Percentiles rank a stretch among this genome's conserved stretches.
phyloP scores from a whole-genome alignment of 2,329 filamentous ascomycete genomes.

The Ceratocystiopsis minuta region DNA sequence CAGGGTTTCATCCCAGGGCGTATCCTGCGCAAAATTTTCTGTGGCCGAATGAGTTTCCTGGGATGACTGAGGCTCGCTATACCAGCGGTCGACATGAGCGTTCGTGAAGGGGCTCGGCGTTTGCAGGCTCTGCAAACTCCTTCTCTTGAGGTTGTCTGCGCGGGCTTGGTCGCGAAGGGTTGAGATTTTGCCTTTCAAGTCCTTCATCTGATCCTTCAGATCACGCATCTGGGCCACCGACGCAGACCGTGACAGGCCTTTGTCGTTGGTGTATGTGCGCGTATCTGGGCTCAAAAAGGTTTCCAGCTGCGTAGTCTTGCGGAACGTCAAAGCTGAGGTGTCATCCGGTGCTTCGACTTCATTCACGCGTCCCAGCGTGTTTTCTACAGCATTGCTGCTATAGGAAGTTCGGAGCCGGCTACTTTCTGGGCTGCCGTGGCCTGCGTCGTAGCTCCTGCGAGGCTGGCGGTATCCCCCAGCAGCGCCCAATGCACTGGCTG shows the following conservation, averaged over 20 bases:
- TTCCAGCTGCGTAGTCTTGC: slow-evolving; percentile 17
- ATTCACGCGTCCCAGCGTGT: slow-evolving; percentile 30
- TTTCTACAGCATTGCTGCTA: slow-evolving; percentile 20
- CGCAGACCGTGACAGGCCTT: slow-evolving; percentile 42
- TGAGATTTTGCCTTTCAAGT: slow-evolving; percentile 71
- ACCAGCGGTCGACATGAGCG: slow-evolving; percentile 38
- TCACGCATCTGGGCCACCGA: slow-evolving; percentile 57
- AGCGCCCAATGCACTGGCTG: slow-evolving; percentile 44
- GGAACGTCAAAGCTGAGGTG: neutral
- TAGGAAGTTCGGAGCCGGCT: no score
- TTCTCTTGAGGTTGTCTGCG: slow-evolving; percentile 59
- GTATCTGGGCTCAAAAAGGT: slow-evolving; percentile 27
- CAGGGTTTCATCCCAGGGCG: slow-evolving; percentile 16
- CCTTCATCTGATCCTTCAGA: slow-evolving; percentile 70
- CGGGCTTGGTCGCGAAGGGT: slow-evolving; percentile 60
- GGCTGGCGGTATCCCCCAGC: slow-evolving; percentile 39
- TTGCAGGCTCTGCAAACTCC: slow-evolving; percentile 57
- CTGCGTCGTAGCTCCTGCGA: no score
- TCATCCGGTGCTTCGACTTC: slow-evolving; percentile 29
- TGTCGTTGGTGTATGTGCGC: slow-evolving; percentile 20
- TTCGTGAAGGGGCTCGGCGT: slow-evolving; percentile 66
- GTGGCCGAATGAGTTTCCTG: slow-evolving; percentile 9
- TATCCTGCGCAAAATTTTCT: slow-evolving; percentile 7
- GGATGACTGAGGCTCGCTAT: slow-evolving; percentile 17
- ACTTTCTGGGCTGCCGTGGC: no score